Conservation (phyloP, 495 filamentous ascomycete genomes). For the Symbiotaphrina buchneri region DNA sequence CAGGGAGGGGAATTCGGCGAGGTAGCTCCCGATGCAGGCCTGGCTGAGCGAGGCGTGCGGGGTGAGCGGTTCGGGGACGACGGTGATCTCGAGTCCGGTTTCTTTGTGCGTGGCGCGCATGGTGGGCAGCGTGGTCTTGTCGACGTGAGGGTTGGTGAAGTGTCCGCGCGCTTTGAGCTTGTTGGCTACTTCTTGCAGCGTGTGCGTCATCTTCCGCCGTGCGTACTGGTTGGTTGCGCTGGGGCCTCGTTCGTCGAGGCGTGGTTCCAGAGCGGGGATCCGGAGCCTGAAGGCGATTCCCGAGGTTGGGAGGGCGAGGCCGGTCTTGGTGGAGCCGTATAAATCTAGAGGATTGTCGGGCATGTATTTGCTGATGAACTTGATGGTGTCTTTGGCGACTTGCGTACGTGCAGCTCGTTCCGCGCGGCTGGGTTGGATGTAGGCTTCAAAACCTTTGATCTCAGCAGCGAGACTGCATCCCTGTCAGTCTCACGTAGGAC, state of each 20-base stretch:
- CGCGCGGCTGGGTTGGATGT: constrained; percentile 14
- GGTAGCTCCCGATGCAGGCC: constrained; percentile 21
- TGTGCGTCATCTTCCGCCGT: constrained; percentile 7
- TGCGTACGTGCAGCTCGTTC: constrained; percentile 14
- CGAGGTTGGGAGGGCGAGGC: constrained; percentile 25
- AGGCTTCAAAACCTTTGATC: constrained; percentile 21
- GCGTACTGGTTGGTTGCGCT: constrained; percentile 14
- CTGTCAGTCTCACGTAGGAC: neutral
- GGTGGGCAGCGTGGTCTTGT: constrained; percentile 7
- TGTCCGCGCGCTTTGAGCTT: constrained; percentile 6
- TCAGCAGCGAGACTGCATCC: constrained; percentile 17
- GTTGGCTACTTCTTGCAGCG: constrained; percentile 9
- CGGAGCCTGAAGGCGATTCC: constrained; percentile 22
- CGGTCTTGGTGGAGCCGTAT: constrained; percentile 29
- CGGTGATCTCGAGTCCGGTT: constrained; percentile 24
- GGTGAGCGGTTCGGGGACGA: constrained; percentile 12
- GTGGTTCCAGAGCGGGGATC: constrained; percentile 9
- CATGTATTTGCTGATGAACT: constrained; percentile 7
- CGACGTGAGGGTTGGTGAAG: constrained; percentile 3
- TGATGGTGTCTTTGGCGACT: too few relatives aligned
- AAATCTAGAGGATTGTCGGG: constrained; percentile 13
- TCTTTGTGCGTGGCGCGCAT: constrained; percentile 16
- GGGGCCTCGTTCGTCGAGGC: constrained; percentile 10
- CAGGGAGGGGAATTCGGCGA: constrained; percentile 23
- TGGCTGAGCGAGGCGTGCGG: too few relatives aligned